Conservation (phyloP, 768 basidiomycete genomes). For the Pleurotus salmoneostramineus region DNA sequence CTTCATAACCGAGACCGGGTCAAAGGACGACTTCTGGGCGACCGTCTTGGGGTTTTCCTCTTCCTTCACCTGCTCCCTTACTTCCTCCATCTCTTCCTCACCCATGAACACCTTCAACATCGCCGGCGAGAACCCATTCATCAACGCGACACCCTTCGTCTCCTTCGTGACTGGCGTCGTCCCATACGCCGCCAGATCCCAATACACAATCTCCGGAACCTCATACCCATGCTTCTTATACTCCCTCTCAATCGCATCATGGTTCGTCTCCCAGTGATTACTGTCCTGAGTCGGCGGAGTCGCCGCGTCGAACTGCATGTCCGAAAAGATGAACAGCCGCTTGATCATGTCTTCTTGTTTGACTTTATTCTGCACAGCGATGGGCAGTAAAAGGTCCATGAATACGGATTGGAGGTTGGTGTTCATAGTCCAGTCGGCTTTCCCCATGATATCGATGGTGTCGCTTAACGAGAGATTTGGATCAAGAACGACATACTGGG, state of each 20-base stretch:
- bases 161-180: constrained; percentile 49
- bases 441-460: constrained; percentile 32
- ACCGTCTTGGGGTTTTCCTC: constrained; percentile 22
- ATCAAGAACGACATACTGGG: constrained; percentile 48
- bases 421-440: constrained; percentile 47
- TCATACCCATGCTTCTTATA: constrained; percentile 64
- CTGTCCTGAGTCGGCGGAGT: not conserved
- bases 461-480: constrained; percentile 30
- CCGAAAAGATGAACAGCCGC: constrained; percentile 70
- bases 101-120: constrained; percentile 75
- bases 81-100: constrained; percentile 32
- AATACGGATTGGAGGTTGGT: constrained; percentile 67
- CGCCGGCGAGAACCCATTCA: constrained; percentile 67
- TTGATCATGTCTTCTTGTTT: constrained; percentile 70
- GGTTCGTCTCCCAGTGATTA: constrained; percentile 55
- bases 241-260: constrained; percentile 50
- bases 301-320: constrained; percentile 72
- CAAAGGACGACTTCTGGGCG: constrained; percentile 27
- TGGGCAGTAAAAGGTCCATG: constrained; percentile 54
- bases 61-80: constrained; percentile 32
- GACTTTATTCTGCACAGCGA: constrained; percentile 54
- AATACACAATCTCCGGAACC: constrained; percentile 70
- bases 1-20: constrained; percentile 41
- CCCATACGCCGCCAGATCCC: constrained; percentile 44
- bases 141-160: constrained; percentile 57